Base-by-base conservation (phyloP, 768 basidiomycete genomes). In the Dioszegia hungarica region DNA sequence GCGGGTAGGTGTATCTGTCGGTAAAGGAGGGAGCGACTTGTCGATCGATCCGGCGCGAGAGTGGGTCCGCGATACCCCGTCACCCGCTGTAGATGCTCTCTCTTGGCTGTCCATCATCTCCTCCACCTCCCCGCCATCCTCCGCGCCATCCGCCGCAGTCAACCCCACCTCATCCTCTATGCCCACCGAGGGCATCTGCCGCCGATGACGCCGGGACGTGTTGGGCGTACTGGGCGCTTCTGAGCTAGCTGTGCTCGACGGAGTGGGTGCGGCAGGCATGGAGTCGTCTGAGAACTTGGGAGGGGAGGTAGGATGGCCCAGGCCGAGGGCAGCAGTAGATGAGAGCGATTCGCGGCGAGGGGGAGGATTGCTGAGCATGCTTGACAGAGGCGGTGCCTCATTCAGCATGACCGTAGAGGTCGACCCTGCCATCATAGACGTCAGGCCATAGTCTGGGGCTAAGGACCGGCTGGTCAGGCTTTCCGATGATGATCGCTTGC, bases 81-180 rank as follows among this genome's bases (percentile, higher is more conserved):
- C n/a, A n/a, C n/a, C n/a, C n/a, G n/a, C n/a, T n/a, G n/a, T n/a
- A n/a, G n/a, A n/a, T n/a, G n/a, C n/a, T n/a, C n/a, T n/a, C n/a
- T 61, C 60, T 31, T 58, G 59, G 17, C 41, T 25, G 36, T 59
- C 66, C 12, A 64, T 54, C 45, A 64, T 56, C 50, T 67, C 66
- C 59, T 51, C 49, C 34, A 66, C 52, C 6, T 60, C 47, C n/a
- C 52, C 47, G 25, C 43, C 20, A 17, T 56, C 53, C 11, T 56
- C 44, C n/a, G 39, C n/a, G 6, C 59, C 65, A 36, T 66, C 65
- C 36, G 59, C 54, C 12, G 48, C 60, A 3, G 53, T 53, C 22
- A 63, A 39, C 47, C 60, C 61, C 19, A 50, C 55, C 33, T 66
- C 61, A 45, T 60, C 59, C 28, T 66, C 65, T 50, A 66, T 33